phyloP scores from a whole-genome alignment of 192 early-diverging fungal genomes.

The Coemansia asiatica region DNA sequence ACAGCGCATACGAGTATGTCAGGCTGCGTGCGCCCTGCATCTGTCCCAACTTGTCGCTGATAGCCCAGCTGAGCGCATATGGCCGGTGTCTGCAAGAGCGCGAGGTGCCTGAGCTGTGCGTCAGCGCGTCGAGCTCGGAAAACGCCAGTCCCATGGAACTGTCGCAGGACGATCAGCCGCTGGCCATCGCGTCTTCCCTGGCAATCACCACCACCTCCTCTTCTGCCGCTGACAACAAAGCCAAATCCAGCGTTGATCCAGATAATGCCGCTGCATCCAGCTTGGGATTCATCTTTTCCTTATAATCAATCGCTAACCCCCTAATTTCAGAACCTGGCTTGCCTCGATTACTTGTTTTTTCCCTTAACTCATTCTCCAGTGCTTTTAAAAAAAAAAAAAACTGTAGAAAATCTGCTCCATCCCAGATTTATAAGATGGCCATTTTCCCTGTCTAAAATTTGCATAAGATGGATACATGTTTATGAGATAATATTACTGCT shows the following conservation, averaged over 20 bases:
- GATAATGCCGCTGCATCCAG: background rate
- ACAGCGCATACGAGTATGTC: conserved; percentile 75
- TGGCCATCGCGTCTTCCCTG: background rate
- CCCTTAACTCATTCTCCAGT: background rate
- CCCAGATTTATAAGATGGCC: too few relatives aligned
- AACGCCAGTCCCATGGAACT: background rate
- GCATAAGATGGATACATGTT: too few relatives aligned
- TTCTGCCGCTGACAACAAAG: background rate
- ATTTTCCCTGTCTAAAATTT: too few relatives aligned
- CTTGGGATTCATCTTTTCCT: background rate
- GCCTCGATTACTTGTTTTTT: too few relatives aligned
- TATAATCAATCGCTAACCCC: too few relatives aligned
- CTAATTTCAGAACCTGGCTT: too few relatives aligned
- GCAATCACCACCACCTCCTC: too few relatives aligned
- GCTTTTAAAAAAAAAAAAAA: too few relatives aligned
- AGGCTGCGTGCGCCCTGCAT: conserved; percentile 67
- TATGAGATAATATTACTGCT: too few relatives aligned
- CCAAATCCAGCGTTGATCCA: too few relatives aligned
- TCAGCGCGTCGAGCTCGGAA: background rate
- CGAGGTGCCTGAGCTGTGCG: conserved; percentile 6
- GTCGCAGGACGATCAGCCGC: background rate
- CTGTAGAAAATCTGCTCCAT: too few relatives aligned
- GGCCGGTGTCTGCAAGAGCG: conserved; percentile 29
- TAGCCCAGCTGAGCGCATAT: conserved; percentile 76
- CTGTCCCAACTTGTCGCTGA: conserved; percentile 79